These are phyloP conservation scores for Umbilicaria muhlenbergii DNA, from an alignment of 495 filamentous ascomycete species.

Conservation along the genomic window DNA sequence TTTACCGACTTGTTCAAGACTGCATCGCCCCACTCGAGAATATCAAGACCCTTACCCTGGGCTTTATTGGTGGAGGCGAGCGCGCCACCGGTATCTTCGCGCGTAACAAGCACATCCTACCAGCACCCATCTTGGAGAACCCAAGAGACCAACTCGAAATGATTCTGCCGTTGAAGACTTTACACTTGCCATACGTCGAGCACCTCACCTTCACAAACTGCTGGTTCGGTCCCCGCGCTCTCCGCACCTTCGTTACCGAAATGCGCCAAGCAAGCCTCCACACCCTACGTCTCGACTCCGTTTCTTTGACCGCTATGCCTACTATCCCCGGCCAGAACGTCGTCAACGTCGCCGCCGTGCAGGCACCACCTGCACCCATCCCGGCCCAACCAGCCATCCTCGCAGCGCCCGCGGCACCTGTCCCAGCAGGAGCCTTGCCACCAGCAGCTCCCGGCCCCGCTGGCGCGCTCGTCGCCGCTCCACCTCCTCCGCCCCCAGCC, in stretches of 20 bases:
- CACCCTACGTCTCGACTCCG: constrained; percentile 25
- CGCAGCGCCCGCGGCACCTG: background rate
- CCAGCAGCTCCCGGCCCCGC: constrained; percentile 1
- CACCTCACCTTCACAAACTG: constrained; percentile 42
- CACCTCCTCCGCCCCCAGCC: background rate
- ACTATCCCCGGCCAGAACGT: no score
- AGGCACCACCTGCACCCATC: background rate
- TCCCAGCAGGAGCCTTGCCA: background rate
- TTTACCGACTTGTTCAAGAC: constrained; percentile 27
- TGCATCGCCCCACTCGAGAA: constrained; percentile 21
- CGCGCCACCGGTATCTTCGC: constrained; percentile 33
- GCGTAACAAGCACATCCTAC: constrained; percentile 33
- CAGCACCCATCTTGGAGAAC: constrained; percentile 27
- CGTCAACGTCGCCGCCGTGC: no score
- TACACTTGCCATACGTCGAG: constrained; percentile 28
- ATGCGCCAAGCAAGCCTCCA: constrained; percentile 14
- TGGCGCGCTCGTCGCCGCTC: background rate
- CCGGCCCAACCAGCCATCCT: background rate
- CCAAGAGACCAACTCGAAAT: constrained; percentile 21
- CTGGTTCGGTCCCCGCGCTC: constrained; percentile 27
- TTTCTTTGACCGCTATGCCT: constrained; percentile 23
- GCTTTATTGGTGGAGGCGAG: constrained; percentile 42
- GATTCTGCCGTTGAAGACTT: constrained; percentile 20
- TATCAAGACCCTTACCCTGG: constrained; percentile 35
- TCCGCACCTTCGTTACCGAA: constrained; percentile 16